Evolutionary conservation across 352 stramenopile species (phyloP), one percentile per base, ranked within the genome.

Genomic region (Globisporangium megalacanthum): DNA sequence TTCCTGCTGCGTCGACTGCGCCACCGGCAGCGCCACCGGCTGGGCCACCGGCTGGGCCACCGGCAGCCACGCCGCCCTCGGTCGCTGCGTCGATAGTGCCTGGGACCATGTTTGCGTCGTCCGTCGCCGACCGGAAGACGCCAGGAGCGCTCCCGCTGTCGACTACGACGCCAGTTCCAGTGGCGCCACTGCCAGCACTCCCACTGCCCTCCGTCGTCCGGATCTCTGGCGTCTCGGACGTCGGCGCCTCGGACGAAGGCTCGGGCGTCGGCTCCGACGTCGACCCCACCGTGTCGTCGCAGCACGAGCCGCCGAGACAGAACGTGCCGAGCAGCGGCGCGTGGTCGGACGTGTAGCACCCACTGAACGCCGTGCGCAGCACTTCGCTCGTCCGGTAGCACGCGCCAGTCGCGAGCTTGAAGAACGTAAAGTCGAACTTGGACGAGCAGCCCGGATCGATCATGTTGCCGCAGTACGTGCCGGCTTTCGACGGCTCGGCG

Each of bases 341-440:
- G 66, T 92, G 81, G 42, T 92, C 81, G 4, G 81, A 92, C 47
- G 81, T 74, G 58, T 89, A 92, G 66, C 81, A 92, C 3, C 78
- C 77, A 19, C 71, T 52, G 56, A 88, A 89, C 20, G 72, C 42
- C 41, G 83, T 77, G 15, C 79, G 82, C 19, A 85, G 76, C 15
- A 90, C 70, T 48, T 87, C 66, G 3, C 66, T 73, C 31, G 79
- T 72, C 6, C 75, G 47, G 46, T 86, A 62, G 48, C 79, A 92
- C 9, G 69, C 68, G n/a, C 74, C 63, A 7, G 69, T 47, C 10
- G 49, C 69, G 22, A 80, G 51, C 31, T 69, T 66, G 56, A 69
- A 72, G 31, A 87, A 47, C 6, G 68, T 82, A 55, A 79, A 92
- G 64, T 92, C 81, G 49, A 82, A 92, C 60, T 92, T 89, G 35